Evolutionary conservation across 2,329 filamentous ascomycete species (phyloP), one percentile per base, ranked within the genome.

Genomic region (Periconia macrospinosa): DNA sequence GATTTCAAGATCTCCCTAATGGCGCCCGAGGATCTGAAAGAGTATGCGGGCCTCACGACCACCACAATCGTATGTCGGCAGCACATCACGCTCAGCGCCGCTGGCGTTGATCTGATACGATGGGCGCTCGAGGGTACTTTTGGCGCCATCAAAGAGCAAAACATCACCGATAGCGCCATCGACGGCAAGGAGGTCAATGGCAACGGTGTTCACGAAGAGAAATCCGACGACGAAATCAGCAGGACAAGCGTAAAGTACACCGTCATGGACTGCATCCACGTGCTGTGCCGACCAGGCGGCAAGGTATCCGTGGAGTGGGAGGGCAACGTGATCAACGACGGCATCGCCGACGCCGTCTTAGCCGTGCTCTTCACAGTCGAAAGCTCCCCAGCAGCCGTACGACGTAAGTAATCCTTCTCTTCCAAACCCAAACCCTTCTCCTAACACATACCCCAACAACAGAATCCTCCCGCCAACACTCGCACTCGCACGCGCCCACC

Each of bases 1-100:
- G 94, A 97, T 72, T 97, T 99, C 75, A 96, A 97, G 73, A 85
- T 99, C 69, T 95, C 90, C 0, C 81, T 99, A 33, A 97, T 99
- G 93, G 92, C 92, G 0, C 92, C 94, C 0, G 94, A 97, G 65
- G 94, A 99, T 70, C 81, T 99, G 33, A 87, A 92, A 56, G 94
- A 99, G 75, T 99, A 96, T 71, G 94, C 94, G 0, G 94, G 94
- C n/a, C 79, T 99, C 30, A 97, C 92, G 2, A 97, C 94, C 0
- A 97, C 94, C 0, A 96, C 90, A 1, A 93, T 99, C 53, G 86
- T 88, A 15, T 99, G 94, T 79, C 92, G 91, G 65, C 93, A 99
- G 74, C 89, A 91, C 55, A 83, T 99, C 56, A 93, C 86, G 0
- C 83, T 99, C 10, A 92, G 86, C 61, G 91, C 92, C 3, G 94